phyloP scores from a whole-genome alignment of 306 rosid genomes.

The Argentina anserina region DNA sequence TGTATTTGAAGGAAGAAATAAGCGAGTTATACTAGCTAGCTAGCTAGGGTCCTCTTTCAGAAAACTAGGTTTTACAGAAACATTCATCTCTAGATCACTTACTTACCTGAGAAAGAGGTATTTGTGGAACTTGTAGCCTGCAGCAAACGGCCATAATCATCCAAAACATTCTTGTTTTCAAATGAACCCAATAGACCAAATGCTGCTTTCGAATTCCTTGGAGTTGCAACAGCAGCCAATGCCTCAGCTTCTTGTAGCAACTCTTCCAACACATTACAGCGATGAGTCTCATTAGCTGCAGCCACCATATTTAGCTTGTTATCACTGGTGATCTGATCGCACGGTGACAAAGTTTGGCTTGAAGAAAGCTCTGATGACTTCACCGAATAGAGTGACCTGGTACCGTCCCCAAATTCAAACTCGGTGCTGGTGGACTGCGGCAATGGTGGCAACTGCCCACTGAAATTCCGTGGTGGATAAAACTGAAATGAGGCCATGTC shows the following conservation, averaged over 20 bases:
- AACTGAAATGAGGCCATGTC: slow-evolving; percentile 43
- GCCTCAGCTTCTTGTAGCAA: slow-evolving; percentile 54
- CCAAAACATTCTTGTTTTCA: slow-evolving; percentile 42
- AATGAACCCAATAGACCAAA: slow-evolving; percentile 24
- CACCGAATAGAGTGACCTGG: slow-evolving; percentile 20
- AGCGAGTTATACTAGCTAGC: neutral
- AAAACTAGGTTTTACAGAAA: neutral
- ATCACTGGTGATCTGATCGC: slow-evolving; percentile 20
- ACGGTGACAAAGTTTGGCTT: slow-evolving; percentile 34
- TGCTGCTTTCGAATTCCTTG: slow-evolving; percentile 24
- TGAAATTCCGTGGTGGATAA: slow-evolving; percentile 23
- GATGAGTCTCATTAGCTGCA: neutral
- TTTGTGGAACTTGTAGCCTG: slow-evolving; percentile 31
- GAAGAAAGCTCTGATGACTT: slow-evolving; percentile 48
- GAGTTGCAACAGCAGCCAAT: slow-evolving; percentile 22
- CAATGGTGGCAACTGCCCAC: slow-evolving; percentile 29
- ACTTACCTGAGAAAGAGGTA: slow-evolving; percentile 32
- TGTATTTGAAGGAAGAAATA: neutral
- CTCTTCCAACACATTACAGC: slow-evolving; percentile 45
- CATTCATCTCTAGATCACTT: neutral
- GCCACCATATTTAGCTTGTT: neutral
- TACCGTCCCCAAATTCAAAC: slow-evolving; percentile 29
- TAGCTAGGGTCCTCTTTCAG: neutral
- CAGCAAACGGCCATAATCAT: slow-evolving; percentile 37
- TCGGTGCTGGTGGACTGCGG: slow-evolving; percentile 27